Conservation (phyloP, 225 moss, liverwort and hornwort species). For the Physcomitrium patens region DNA sequence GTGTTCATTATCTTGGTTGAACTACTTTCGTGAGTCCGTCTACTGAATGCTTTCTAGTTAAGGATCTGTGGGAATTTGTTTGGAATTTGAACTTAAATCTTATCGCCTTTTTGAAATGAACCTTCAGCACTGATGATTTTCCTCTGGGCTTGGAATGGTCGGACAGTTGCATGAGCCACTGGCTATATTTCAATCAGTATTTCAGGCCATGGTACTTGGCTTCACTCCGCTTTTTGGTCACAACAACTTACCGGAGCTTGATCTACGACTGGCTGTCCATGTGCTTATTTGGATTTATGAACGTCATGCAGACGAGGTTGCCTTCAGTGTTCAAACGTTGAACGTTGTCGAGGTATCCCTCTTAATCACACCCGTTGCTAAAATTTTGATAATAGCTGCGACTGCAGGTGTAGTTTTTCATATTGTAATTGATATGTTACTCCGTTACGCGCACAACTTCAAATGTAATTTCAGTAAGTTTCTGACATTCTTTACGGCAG, state of each 20-base stretch:
- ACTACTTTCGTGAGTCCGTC: no score
- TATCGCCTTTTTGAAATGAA: background rate
- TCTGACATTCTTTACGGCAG: conserved; percentile 48
- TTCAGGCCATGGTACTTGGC: conserved; percentile 98
- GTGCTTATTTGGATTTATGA: conserved; percentile 96
- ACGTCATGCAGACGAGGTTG: conserved; percentile 88
- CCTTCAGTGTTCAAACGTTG: conserved; percentile 83
- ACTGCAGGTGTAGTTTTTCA: background rate
- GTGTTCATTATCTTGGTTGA: no score
- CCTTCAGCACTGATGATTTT: conserved; percentile 24
- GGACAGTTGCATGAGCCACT: conserved; percentile 85
- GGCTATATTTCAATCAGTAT: conserved; percentile 94
- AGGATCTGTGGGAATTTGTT: background rate
- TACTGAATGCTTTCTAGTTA: no score
- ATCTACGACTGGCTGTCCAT: conserved; percentile 94
- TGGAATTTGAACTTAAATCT: conserved; percentile 1
- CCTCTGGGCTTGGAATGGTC: conserved; percentile 23
- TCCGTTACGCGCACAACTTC: background rate
- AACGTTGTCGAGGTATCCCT: conserved; percentile 89
- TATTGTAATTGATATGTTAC: conserved; percentile 7
- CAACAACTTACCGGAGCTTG: conserved; percentile 95
- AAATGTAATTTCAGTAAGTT: conserved; percentile 12
- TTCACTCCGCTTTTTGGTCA: conserved; percentile 96
- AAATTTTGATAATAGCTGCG: conserved; percentile 15
- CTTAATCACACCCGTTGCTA: background rate